These are phyloP conservation scores for Peribolospora baueri DNA, from an alignment of 768 basidiomycete genomes.

Conservation along the genomic window DNA sequence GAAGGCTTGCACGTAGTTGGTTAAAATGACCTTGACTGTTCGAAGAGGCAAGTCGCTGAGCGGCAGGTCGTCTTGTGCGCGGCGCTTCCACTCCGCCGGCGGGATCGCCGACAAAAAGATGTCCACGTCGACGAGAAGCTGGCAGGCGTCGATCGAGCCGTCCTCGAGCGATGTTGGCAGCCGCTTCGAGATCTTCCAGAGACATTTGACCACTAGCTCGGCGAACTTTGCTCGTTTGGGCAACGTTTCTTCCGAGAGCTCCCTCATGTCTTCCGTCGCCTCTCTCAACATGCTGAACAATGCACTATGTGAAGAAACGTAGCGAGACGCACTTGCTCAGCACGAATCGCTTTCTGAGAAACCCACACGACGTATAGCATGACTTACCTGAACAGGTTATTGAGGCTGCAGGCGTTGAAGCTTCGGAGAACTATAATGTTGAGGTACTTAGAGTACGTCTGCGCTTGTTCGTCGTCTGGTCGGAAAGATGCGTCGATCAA, in stretches of 20 bases:
- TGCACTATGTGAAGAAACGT: constrained; percentile 58
- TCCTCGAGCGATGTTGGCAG: constrained; percentile 77
- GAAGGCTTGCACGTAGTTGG: constrained; percentile 81
- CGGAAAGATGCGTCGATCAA: no score
- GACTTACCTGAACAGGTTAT: constrained; percentile 76
- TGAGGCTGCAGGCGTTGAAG: constrained; percentile 62
- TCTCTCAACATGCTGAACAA: constrained; percentile 32
- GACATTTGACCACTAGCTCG: constrained; percentile 30
- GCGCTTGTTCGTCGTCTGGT: no score
- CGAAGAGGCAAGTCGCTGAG: constrained; percentile 94
- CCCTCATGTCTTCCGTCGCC: constrained; percentile 28
- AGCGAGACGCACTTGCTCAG: background rate
- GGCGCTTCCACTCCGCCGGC: constrained; percentile 84
- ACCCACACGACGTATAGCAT: background rate
- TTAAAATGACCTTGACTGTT: constrained; percentile 94
- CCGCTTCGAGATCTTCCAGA: constrained; percentile 91
- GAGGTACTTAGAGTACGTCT: constrained; percentile 57
- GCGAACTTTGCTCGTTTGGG: constrained; percentile 43
- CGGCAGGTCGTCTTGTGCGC: constrained; percentile 72
- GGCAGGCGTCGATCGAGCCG: constrained; percentile 54
- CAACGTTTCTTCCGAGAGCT: constrained; percentile 63
- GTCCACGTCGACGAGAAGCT: constrained; percentile 76
- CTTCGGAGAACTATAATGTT: constrained; percentile 92
- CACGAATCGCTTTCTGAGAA: background rate
- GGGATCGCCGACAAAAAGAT: constrained; percentile 78